phyloP scores from a whole-genome alignment of 2,329 filamentous ascomycete species.

The Colletotrichum scovillei region DNA sequence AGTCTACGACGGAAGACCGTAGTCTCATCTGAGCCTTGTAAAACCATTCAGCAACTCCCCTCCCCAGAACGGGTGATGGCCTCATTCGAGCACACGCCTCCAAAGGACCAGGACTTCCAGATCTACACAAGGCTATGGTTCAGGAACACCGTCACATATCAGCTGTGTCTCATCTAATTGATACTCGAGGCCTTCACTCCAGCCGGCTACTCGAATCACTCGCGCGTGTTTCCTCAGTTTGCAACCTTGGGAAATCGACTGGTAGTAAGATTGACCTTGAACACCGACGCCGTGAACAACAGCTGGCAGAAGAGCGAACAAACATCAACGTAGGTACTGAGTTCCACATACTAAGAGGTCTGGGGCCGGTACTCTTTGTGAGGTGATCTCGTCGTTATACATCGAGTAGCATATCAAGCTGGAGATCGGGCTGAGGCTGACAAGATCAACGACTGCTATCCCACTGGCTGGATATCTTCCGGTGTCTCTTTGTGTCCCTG shows the following conservation, averaged over 20 bases:
- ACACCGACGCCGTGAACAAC: neutral
- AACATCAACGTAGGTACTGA: neutral
- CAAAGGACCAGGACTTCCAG: too few relatives aligned
- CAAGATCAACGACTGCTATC: neutral
- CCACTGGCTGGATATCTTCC: neutral
- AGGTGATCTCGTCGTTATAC: neutral
- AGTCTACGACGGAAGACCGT: too few relatives aligned
- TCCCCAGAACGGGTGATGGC: too few relatives aligned
- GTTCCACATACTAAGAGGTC: neutral
- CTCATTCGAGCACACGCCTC: too few relatives aligned
- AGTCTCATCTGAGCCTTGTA: too few relatives aligned
- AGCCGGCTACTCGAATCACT: neutral
- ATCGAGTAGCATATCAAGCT: neutral
- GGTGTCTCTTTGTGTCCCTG: neutral
- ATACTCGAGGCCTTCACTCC: neutral
- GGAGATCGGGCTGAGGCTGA: neutral
- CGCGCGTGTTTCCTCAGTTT: neutral
- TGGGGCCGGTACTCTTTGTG: neutral
- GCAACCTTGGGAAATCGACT: neutral
- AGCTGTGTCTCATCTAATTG: neutral
- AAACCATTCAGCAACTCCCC: too few relatives aligned
- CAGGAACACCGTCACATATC: neutral
- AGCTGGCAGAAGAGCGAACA: neutral
- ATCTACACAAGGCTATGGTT: too few relatives aligned
- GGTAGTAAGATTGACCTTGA: neutral